Conservation (phyloP, 1,139 yeast species). For the Candida sojae region DNA sequence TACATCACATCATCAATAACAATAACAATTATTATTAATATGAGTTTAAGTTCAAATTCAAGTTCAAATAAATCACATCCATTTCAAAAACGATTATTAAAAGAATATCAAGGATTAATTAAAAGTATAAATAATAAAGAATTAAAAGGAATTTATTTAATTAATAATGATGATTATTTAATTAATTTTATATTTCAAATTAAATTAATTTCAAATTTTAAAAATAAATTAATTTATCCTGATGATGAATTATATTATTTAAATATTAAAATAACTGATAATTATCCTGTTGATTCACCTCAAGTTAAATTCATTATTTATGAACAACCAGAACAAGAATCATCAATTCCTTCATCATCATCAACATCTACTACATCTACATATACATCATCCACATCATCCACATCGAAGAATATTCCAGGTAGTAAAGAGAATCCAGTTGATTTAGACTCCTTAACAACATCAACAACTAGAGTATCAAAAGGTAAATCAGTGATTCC, state of each 20-base stretch:
- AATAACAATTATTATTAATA: no score
- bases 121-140: conserved; percentile 17
- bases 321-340: conserved; percentile 12
- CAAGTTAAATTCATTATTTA: conserved; percentile 52
- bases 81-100: conserved; percentile 41
- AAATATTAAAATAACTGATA: conserved; percentile 39
- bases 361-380: neutral
- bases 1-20: no score
- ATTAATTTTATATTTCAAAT: conserved; percentile 25
- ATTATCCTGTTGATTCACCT: conserved; percentile 69
- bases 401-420: neutral
- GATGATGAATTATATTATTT: conserved; percentile 33
- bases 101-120: conserved; percentile 32
- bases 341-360: conserved; percentile 1
- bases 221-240: conserved; percentile 30
- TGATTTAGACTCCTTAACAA: neutral
- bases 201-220: conserved; percentile 18
- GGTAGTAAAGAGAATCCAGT: conserved; percentile 1
- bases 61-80: conserved; percentile 19
- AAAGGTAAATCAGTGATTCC: conserved; percentile 42
- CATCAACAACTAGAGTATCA: neutral
- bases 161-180: conserved; percentile 24
- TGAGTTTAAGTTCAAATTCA: no score
- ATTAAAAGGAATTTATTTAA: conserved; percentile 32
- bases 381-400: no score